Evolutionary conservation across 192 early-diverging fungal species (phyloP), one percentile per base, ranked within the genome.

Genomic region (Coemansia sp.): DNA sequence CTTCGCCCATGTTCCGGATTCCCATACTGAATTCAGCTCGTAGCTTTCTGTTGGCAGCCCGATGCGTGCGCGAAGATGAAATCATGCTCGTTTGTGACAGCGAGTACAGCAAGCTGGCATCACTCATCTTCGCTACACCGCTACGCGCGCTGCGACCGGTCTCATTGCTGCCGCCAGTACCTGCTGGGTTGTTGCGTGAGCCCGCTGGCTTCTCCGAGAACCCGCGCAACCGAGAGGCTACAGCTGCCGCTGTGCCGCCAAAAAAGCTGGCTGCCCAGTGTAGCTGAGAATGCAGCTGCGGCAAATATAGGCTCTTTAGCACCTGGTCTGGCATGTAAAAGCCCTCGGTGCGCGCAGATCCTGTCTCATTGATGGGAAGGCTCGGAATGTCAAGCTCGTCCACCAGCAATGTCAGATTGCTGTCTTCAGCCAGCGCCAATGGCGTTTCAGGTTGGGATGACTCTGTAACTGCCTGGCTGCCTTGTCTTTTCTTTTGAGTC

Each of bases 291-390:
- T 77, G 74, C 31, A 77, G 60, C 65, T 87, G 83, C 6, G 83
- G 82, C 39, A 91, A 59, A 49, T 92, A 89, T 6, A 80, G 74
- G 6, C 83, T 72, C 64, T 97, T 95, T 62, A 82, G 78, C 17
- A 82, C 70, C 3, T 85, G 80, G 0, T 91, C 80, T 27, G 95
- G 88, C 51, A 71, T 59, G 65, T 90, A 89, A 68, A 87, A 91
- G 0, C 90, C 91, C 65, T 94, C 88, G 1, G 93, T 94, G 55
- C 95, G 86, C 6, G 94, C 95, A 48, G 86, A 85, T 21, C 93
- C 94, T 12, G 89, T 88, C 39, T 72, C 68, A 61, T 92, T 85
- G 35, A 72, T 65, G 10, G 74, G 82, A 17, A 80, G 68, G 17
- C 60, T 51, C 4, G 65, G 69, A 4, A 22, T 22, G 17, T 57